Evolutionary conservation across 2,329 filamentous ascomycete genomes (phyloP), one percentile per base, ranked within the genome.

Genomic region (Cladosporium oxysporum): DNA sequence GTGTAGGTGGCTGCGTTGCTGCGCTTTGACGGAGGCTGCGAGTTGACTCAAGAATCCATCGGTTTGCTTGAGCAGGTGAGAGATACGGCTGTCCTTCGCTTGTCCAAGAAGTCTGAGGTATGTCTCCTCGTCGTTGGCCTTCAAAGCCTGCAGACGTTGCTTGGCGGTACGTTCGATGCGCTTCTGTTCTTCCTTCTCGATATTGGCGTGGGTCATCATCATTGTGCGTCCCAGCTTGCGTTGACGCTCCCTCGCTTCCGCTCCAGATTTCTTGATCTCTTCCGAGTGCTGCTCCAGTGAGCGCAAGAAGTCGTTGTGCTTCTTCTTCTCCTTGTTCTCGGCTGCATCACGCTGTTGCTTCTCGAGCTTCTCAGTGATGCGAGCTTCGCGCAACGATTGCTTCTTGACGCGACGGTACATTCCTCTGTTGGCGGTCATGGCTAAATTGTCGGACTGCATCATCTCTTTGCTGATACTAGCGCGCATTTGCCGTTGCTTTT

Each of bases 151-250:
- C 71, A 99, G 89, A 97, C 95, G 95, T 80, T 99, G 95, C 84
- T 99, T 99, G 70, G 95, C 95, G 11, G 94, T 99, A 70, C 95
- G 88, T 82, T 99, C 95, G 71, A 99, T 91, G 69, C 95, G 91
- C 83, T 97, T 98, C 85, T 98, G 94, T 81, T 99, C 95, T 83
- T 99, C 95, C 82, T 97, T 97, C 79, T 99, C 95, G 77, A 99
- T 98, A 77, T 94, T 92, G 80, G 93, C 91, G 79, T 99, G 95
- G 68, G 97, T 93, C 66, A 85, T 81, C 69, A 91, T 86, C 92
- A 98, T 97, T 79, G 93, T 86, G 66, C 92, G 91, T 71, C 93
- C 92, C 62, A 98, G 86, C 81, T 96, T 97, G 78, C 91, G 88
- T 69, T 90, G 86, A 75, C 95, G 93, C 75, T 83, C 86, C 71